Percentiles rank a stretch among this genome's conserved stretches.
Conservation (phyloP, 768 basidiomycete genomes). For the Macrolepiota albuminosa region DNA sequence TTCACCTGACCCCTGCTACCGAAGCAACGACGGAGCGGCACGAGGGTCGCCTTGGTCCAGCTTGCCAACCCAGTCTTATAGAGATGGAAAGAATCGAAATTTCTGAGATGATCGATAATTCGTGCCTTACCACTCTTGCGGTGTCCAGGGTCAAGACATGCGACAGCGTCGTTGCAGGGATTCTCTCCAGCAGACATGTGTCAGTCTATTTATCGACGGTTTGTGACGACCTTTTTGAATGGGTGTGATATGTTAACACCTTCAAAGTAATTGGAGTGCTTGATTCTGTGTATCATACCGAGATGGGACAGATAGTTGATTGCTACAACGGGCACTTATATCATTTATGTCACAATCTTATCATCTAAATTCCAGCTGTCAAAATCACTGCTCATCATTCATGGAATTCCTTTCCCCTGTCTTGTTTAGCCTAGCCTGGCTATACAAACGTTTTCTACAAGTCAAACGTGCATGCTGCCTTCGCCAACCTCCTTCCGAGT, state of each 20-base stretch:
- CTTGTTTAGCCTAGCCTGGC: background rate
- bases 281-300: background rate
- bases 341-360: background rate
- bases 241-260: background rate
- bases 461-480: background rate
- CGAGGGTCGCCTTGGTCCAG: background rate
- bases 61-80: background rate
- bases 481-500: background rate
- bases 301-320: background rate
- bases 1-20: background rate
- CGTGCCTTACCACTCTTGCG: background rate
- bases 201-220: background rate
- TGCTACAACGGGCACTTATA: background rate
- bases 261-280: background rate
- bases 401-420: background rate
- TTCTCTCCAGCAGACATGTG: background rate
- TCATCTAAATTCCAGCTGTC: background rate
- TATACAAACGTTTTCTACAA: background rate
- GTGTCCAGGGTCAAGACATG: background rate
- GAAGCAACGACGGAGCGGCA: background rate
- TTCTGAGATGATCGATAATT: slow-evolving; percentile 6
- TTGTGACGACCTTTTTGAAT: background rate
- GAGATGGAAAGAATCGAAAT: background rate
- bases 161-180: background rate
- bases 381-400: background rate